Base-by-base conservation (phyloP, 768 basidiomycete genomes). In the Collybiopsis confluens region DNA sequence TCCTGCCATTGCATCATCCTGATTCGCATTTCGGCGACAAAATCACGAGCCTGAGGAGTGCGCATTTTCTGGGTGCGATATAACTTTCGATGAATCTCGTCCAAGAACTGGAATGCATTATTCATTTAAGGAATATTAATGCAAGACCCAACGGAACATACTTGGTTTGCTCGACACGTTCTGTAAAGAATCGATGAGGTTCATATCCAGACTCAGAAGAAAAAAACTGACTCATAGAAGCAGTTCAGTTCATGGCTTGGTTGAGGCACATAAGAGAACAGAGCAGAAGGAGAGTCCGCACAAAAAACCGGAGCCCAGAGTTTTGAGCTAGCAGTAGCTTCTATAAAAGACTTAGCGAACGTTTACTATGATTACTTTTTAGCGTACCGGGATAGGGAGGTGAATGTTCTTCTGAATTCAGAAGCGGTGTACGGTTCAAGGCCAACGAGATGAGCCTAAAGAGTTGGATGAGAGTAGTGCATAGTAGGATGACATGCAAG, bases 391-490 rank as follows among this genome's bases (percentile, higher is more conserved):
- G 54, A 27, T 40, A 51, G 23, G 54, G 49, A 35, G 54, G 54
- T 24, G 28, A 10, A 35, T 51, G 37, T 1, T 44, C 40, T 26
- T 49, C 41, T 8, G 27, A 35, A 21, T 40, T 43, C 24, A 56
- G 28, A 4, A 44, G 28, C 26, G 54, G 41, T 9, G 47, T 44
- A 16, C 54, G 52, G 21, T 51, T 56, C 21, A 56, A 13, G 2
- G 54, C 46, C 20, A 56, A 26, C n/a, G 54, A 56, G 28, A 56
- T 50, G n/a, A 51, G 37, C 23, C 54, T 55, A 41, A 26, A 33
- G n/a, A 44, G 16, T 3, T 53, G 7, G 27, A 37, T 8, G 3
- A 42, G 9, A 16, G 16, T 1, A 48, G 30, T 20, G 15, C 3
- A 16, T 20, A 30, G n/a, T n/a, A 18, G 33, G 18, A 30, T 10